Base-by-base conservation (phyloP, 805 yeast species). In the Suhomyces prunicola region DNA sequence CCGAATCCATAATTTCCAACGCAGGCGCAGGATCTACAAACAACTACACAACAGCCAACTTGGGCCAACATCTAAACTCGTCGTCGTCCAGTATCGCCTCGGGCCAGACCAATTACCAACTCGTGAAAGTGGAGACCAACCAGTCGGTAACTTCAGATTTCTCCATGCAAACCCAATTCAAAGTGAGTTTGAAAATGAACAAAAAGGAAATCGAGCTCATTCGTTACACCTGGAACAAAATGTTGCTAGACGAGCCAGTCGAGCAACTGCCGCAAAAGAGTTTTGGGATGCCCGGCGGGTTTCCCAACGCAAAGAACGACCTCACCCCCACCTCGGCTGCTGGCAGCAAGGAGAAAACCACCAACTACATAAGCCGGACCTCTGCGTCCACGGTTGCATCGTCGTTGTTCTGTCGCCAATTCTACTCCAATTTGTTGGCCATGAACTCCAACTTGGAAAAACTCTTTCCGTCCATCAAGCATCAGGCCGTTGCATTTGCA, bases 401-500 rank as follows among this genome's bases (percentile, higher is more conserved):
- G 24, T 83, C 89, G 1, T 69, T 87, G 29, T 89, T 89, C 65
- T 87, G 93, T 62, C 77, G 85, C 50, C 96, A 89, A 65, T 81
- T 89, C 63, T 89, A 88, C 69, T 80, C 84, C 50, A 89, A 88
- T 62, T 69, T 89, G 49, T 71, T 88, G 39, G 67, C 81, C 0
- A 80, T 82, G 79, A 82, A 80, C 58, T 84, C 89, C 0, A 72
- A 71, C 12, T 73, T 90, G 55, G 90, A 85, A 58, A 76, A 72
- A 40, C 64, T 84, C 63, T 88, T 87, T 65, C 96, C 96, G 0
- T 82, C 88, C 5, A 82, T 88, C 57, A 80, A 80, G 56, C 91
- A 87, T 64, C 96, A 90, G 69, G 90, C 94, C 1, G 81, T 83
- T 13, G 81, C 92, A 6, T 86, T 89, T 72, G 90, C 93, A 0